Evolutionary conservation across 2,329 filamentous ascomycete genomes (phyloP).

Genomic region (Neopestalotiopsis sp.): DNA sequence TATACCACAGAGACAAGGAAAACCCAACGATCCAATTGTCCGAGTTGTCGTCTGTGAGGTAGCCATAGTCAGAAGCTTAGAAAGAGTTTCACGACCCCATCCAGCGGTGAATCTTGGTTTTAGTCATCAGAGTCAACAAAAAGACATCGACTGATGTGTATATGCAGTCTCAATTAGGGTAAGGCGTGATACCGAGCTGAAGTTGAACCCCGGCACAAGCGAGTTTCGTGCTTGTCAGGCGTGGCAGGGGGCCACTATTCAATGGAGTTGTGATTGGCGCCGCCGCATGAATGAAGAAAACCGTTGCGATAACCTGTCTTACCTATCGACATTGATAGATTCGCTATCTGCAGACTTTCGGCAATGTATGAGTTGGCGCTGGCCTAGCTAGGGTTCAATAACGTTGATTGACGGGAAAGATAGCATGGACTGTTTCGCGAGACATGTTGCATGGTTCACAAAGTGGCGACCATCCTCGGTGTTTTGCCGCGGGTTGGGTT

Average conservation of each 20-base stretch:
- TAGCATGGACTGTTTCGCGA: too few species aligned
- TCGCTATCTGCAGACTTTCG: background rate
- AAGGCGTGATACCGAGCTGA: slow-evolving; percentile 53
- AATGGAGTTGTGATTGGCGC: background rate
- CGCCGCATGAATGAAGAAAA: slow-evolving; percentile 1
- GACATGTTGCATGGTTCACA: background rate
- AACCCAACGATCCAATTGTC: background rate
- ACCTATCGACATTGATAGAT: background rate
- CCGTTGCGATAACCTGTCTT: background rate
- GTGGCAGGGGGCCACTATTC: background rate
- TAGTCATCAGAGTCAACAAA: slow-evolving; percentile 16
- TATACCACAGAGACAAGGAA: background rate
- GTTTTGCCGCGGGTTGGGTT: background rate
- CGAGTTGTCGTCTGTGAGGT: background rate
- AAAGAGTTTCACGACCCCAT: slow-evolving; percentile 19
- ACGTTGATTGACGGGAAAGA: too few species aligned
- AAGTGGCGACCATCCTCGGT: background rate
- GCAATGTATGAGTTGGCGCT: too few species aligned
- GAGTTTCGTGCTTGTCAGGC: slow-evolving; percentile 55
- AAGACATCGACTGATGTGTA: slow-evolving; percentile 10
- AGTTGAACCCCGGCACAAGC: slow-evolving; percentile 53
- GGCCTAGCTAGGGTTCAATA: too few species aligned
- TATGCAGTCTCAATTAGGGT: slow-evolving; percentile 21
- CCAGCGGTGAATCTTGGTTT: slow-evolving; percentile 22
- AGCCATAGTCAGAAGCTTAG: too few species aligned